Evolutionary conservation across 352 stramenopile species (phyloP), one percentile per base, ranked within the genome.

Genomic region (Globisporangium orthogonon): DNA sequence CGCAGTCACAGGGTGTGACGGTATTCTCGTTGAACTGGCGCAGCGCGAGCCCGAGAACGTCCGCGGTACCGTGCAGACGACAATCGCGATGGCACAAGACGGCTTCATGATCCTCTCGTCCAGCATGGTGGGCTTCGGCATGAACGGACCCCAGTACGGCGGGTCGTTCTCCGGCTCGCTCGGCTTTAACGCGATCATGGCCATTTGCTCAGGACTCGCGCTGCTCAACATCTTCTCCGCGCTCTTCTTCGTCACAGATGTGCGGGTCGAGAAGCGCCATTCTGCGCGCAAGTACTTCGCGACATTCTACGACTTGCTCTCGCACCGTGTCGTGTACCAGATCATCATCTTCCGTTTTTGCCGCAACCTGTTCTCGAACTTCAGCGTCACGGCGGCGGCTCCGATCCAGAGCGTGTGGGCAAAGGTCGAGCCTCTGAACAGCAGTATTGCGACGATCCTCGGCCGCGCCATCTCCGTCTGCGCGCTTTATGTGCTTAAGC

Each of bases 61-160:
- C 10, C 77, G 80, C 40, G 77, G 77, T 54, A 76, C 76, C 49
- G 57, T 78, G 41, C 75, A 86, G 56, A 83, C 70, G 10, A 73
- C 78, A 59, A 79, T 83, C 15, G 17, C 77, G 81, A 9, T 70
- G 76, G 30, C n/a, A 65, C 65, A 47, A 14, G 41, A 28, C 5
- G 4, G 4, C 5, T 47, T 47, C 41, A 47, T 47, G 41, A 28
- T 18, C 17, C 17, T 47, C 41, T 47, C 41, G 41, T 28, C 41
- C 2, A 62, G 76, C 18, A 62, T 89, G 47, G 70, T 71, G 30
- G 76, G 79, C 9, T 70, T 89, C 10, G 75, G 74, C 1, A 65
- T 89, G 53, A 89, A 87, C 61, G 67, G 63, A n/a, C 52, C 58
- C 7, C 61, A 78, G 13, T 89, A 87, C 50, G 79, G 76, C 13